Base-by-base conservation (phyloP, 2,329 filamentous ascomycete genomes). In the Karstenula rhodostoma region DNA sequence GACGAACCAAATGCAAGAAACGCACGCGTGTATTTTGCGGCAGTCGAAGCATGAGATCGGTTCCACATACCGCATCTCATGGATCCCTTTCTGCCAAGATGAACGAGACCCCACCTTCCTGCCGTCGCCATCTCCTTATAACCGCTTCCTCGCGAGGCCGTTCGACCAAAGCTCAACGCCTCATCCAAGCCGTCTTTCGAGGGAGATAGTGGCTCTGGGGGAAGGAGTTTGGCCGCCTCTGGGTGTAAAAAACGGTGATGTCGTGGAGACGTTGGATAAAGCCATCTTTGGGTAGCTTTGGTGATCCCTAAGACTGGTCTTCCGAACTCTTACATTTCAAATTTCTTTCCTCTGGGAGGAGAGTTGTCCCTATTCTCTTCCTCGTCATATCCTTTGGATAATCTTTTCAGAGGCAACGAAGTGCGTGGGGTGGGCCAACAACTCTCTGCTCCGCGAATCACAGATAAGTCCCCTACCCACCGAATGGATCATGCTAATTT, bases 1-100 rank as follows among this genome's bases (percentile, higher is more conserved):
- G 69, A 71, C 64, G 68, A 76, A 73, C 73, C 61, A 73, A 66
- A 74, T 74, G 72, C 72, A 69, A 69, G 71, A 68, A 66, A 73
- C 71, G 71, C 71, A 67, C 19, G n/a, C n/a, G 3, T 17, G 13
- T 2, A 10, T 40, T 2, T 40, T 12, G 15, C 35, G 35, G 35
- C 35, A 40, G 35, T 40, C 13, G 1, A 40, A 40, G 12, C 12
- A 40, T 40, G 35, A 17, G 2, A 40, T 17, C 6, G 35, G 35
- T 15, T 17, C 12, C 13, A 17, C 6, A 40, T 17, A 40, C 35
- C 35, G 15, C 35, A 17, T 17, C 35, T 35, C 17, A 17, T 40
- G 35, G 15, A 17, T 17, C 17, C 35, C 6, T 17, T 17, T 15
- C 35, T 40, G 35, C 35, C 35, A 40, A 40, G 12, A 40, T 40